Evolutionary conservation across 1,284 basidiomycete genomes (phyloP), one percentile per base, ranked within the genome.

Genomic region (Mycosarcoma maydis): DNA sequence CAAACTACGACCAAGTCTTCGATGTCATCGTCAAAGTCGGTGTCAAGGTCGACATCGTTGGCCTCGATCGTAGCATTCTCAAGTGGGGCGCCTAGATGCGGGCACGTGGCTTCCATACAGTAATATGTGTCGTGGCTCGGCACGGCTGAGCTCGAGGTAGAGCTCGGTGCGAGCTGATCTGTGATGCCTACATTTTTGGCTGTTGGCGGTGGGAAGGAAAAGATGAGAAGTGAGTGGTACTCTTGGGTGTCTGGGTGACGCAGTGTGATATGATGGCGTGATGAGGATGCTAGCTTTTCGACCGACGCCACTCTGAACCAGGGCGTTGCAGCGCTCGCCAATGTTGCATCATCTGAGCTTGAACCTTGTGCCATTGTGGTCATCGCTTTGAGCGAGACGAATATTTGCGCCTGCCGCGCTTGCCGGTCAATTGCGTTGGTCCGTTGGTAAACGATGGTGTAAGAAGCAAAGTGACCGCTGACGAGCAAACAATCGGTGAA

Each of bases 101-200:
- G 91, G 77, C 92, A 92, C 10, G 86, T 87, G 8, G 90, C 88
- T 81, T 92, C 91, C 91, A 94, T 92, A 39, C 88, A 89, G 78
- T 92, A 92, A 46, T 54, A 80, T 0, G 61, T 57, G 19, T 65
- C 54, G 19, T 57, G 49, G 6, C 32, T 42, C 8, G 58, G 52
- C 4, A 26, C n/a, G 7, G 42, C 48, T 6, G 45, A 42, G 27
- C 48, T 30, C 10, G 41, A 30, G 10, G 41, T 32, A 3, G 48
- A 27, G 39, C n/a, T 27, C 19, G n/a, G 11, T 20, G 26, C 17
- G 14, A n/a, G n/a, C n/a, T n/a, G n/a, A n/a, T n/a, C 24, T 33
- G 24, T 16, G 9, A 14, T 16, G 29, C n/a, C n/a, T n/a, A n/a
- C n/a, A n/a, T n/a, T n/a, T n/a, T n/a, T n/a, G n/a, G 32, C 36